Conservation (phyloP, 2,329 filamentous ascomycete genomes). For the Penicillium sp. region DNA sequence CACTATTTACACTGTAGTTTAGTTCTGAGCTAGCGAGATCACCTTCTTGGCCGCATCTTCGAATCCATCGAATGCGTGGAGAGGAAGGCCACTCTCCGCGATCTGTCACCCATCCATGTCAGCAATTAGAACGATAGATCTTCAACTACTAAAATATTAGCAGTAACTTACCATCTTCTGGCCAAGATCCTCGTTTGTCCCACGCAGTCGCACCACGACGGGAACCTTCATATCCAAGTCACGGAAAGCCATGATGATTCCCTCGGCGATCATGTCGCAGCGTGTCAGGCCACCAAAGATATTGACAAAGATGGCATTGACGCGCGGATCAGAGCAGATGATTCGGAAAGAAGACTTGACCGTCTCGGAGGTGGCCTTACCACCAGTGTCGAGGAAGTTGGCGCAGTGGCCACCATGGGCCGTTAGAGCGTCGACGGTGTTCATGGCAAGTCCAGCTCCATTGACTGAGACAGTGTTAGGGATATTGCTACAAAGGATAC, state of each 20-base stretch:
- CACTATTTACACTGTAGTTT: not conserved
- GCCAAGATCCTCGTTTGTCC: conserved; percentile 68
- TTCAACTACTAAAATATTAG: not conserved
- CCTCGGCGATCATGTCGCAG: conserved; percentile 76
- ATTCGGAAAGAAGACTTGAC: conserved; percentile 73
- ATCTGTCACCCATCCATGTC: conserved; percentile 43
- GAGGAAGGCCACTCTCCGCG: conserved; percentile 60
- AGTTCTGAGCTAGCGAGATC: conserved; percentile 36
- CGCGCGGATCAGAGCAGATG: conserved; percentile 65
- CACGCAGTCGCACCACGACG: conserved; percentile 71
- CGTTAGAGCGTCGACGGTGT: conserved; percentile 75
- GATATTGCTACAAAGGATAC: not conserved
- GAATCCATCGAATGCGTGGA: conserved; percentile 70
- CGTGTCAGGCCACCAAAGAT: conserved; percentile 67
- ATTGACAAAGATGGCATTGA: conserved; percentile 68
- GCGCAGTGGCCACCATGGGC: conserved; percentile 64
- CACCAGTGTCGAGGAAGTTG: conserved; percentile 87
- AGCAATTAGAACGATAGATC: conserved; percentile 3
- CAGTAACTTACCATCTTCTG: conserved; percentile 53
- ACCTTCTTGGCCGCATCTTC: conserved; percentile 66
- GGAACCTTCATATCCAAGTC: conserved; percentile 64
- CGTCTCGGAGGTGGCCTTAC: conserved; percentile 77
- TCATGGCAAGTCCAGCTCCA: conserved; percentile 85
- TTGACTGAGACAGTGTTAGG: conserved; percentile 55
- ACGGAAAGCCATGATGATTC: conserved; percentile 67